Evolutionary conservation across 306 rosid species (phyloP).

Genomic region (Quercus mongolica): DNA sequence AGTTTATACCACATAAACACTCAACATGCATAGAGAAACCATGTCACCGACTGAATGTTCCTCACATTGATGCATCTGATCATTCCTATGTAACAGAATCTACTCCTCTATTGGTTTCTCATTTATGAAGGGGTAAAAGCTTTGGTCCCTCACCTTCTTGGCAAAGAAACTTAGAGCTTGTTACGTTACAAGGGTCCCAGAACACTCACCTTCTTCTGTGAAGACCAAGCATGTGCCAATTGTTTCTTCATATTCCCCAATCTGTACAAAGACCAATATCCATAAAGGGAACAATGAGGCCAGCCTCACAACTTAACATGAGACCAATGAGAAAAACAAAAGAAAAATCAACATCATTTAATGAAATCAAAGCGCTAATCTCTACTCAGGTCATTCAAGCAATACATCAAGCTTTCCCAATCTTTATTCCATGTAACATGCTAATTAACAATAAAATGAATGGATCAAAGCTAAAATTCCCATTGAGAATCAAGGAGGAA

Average conservation of each 20-base stretch:
- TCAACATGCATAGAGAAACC: not conserved
- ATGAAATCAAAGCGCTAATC: not conserved
- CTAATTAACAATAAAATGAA: not conserved
- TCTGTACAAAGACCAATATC: slow-evolving; percentile 35
- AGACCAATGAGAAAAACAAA: not conserved
- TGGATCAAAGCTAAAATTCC: not conserved
- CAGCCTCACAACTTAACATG: slow-evolving; percentile 5
- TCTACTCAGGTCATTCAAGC: not conserved
- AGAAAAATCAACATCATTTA: not conserved
- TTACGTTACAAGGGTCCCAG: not conserved
- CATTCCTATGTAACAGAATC: not conserved
- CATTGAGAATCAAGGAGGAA: not conserved
- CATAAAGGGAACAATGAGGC: not conserved
- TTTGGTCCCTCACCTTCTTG: not conserved
- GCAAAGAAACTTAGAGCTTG: not conserved
- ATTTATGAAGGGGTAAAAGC: not conserved
- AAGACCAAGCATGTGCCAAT: slow-evolving; percentile 72
- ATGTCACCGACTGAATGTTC: not conserved
- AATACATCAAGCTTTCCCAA: not conserved
- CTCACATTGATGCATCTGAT: not conserved
- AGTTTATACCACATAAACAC: not conserved
- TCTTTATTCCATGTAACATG: not conserved
- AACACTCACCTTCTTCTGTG: slow-evolving; percentile 53
- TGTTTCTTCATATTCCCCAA: slow-evolving; percentile 75
- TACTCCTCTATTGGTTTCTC: not conserved